These are phyloP conservation scores for Sarocladiaceae sp. DNA, from an alignment of 2,329 filamentous ascomycete species.

Conservation along the genomic window DNA sequence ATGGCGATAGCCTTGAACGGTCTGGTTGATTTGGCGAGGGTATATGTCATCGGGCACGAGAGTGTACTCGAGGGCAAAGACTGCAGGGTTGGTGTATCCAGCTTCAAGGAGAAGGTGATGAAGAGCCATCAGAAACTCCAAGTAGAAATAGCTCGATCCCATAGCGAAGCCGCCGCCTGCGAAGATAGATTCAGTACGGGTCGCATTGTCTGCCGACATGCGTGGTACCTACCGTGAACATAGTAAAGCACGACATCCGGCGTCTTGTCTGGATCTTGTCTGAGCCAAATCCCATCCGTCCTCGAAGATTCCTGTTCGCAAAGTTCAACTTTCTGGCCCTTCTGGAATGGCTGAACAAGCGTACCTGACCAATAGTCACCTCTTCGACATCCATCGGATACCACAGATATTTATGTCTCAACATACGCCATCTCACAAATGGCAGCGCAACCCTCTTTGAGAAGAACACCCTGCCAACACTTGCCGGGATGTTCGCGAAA, in stretches of 20 bases:
- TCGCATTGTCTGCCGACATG: neutral
- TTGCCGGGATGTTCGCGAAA: conserved; percentile 66
- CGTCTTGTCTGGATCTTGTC: conserved; percentile 50
- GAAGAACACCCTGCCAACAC: conserved; percentile 72
- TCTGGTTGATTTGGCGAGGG: conserved; percentile 69
- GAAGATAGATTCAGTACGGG: conserved; percentile 9
- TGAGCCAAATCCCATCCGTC: conserved; percentile 63
- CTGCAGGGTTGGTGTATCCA: conserved; percentile 70
- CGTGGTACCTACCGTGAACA: conserved; percentile 58
- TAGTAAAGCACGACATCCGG: conserved; percentile 82
- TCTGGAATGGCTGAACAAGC: neutral
- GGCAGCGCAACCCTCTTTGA: conserved; percentile 68
- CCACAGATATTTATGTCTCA: conserved; percentile 63
- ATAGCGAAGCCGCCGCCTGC: conserved; percentile 79
- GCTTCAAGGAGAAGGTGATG: conserved; percentile 57
- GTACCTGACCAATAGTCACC: conserved; percentile 27
- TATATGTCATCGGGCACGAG: conserved; percentile 71
- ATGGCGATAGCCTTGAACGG: conserved; percentile 66
- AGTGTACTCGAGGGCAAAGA: conserved; percentile 78
- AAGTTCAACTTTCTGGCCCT: neutral
- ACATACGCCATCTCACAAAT: conserved; percentile 71
- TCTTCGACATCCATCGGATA: conserved; percentile 63
- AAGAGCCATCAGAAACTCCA: conserved; percentile 77
- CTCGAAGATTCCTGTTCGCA: conserved; percentile 37
- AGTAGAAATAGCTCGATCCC: conserved; percentile 79